phyloP scores from a whole-genome alignment of 2,329 filamentous ascomycete species.

The Calonectria pseudoturangicola region DNA sequence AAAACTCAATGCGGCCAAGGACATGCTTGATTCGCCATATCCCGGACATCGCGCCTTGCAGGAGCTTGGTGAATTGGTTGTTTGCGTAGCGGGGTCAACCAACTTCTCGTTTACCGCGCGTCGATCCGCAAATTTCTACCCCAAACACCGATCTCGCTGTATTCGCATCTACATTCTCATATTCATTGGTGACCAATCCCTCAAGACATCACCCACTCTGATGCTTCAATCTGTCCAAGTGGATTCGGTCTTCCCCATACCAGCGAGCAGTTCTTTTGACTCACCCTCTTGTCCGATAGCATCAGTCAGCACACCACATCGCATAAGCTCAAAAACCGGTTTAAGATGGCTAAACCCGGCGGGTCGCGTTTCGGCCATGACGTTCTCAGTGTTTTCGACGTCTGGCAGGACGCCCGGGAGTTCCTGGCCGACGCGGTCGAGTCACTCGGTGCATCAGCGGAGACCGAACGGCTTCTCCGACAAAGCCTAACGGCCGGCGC shows the following conservation, averaged over 20 bases:
- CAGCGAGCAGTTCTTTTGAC: neutral
- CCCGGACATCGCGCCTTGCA: slow-evolving; percentile 10
- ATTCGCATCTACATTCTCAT: slow-evolving; percentile 11
- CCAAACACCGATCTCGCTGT: slow-evolving; percentile 25
- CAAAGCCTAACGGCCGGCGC: slow-evolving; percentile 58
- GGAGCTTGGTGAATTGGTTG: neutral
- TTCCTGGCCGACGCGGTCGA: slow-evolving; percentile 59
- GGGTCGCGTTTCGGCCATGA: slow-evolving; percentile 51
- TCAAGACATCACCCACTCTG: neutral
- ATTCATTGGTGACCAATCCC: slow-evolving; percentile 10
- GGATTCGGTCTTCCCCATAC: neutral
- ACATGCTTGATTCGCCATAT: slow-evolving; percentile 21
- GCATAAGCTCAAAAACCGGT: slow-evolving; percentile 21
- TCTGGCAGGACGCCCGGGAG: slow-evolving; percentile 54
- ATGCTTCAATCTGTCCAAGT: slow-evolving; percentile 2
- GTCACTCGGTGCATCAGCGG: slow-evolving; percentile 51
- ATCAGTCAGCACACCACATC: neutral
- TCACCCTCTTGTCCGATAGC: neutral
- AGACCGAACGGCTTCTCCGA: slow-evolving; percentile 55
- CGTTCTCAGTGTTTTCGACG: slow-evolving; percentile 59
- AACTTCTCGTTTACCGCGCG: slow-evolving; percentile 24
- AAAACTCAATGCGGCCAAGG: slow-evolving; percentile 19
- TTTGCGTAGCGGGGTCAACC: slow-evolving; percentile 27
- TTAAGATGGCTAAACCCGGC: slow-evolving; percentile 43
- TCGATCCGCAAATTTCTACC: slow-evolving; percentile 26